These are phyloP conservation scores for Claviceps monticola DNA, from an alignment of 2,329 filamentous ascomycete species.

Conservation along the genomic window DNA sequence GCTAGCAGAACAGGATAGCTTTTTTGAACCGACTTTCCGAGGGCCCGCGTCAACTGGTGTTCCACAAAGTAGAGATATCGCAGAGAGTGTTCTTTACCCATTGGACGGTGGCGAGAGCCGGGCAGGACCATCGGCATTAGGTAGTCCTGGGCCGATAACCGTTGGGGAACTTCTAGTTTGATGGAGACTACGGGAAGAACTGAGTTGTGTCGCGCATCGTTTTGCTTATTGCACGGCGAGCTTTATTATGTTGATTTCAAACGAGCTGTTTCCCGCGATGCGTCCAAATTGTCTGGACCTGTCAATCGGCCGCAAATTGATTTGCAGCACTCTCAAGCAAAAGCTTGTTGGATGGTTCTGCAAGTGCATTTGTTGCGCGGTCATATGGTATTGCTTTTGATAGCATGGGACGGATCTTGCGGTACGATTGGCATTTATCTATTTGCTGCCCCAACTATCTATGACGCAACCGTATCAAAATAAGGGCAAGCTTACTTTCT, in stretches of 20 bases:
- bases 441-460: too few species aligned
- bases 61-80: slow-evolving; percentile 33
- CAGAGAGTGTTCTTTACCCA: slow-evolving; percentile 49
- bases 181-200: slow-evolving; percentile 26
- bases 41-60: slow-evolving; percentile 35
- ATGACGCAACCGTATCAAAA: too few species aligned
- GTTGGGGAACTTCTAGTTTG: slow-evolving; percentile 47
- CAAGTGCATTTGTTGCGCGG: neutral
- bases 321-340: neutral
- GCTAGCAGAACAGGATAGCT: slow-evolving; percentile 35
- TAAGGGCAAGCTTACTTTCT: too few species aligned
- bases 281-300: neutral
- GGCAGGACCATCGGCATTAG: slow-evolving; percentile 23
- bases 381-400: neutral
- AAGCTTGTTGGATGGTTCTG: neutral
- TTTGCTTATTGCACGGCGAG: neutral
- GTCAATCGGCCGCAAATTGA: neutral
- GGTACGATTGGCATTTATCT: too few species aligned
- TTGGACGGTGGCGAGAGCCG: slow-evolving; percentile 37
- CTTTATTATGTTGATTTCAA: neutral
- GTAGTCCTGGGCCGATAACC: slow-evolving; percentile 30
- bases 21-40: slow-evolving; percentile 51
- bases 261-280: neutral
- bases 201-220: neutral
- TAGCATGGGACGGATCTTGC: too few species aligned